Evolutionary conservation across 164 flowering plant genomes (phyloP).

Genomic region (Berberis vulgaris): DNA sequence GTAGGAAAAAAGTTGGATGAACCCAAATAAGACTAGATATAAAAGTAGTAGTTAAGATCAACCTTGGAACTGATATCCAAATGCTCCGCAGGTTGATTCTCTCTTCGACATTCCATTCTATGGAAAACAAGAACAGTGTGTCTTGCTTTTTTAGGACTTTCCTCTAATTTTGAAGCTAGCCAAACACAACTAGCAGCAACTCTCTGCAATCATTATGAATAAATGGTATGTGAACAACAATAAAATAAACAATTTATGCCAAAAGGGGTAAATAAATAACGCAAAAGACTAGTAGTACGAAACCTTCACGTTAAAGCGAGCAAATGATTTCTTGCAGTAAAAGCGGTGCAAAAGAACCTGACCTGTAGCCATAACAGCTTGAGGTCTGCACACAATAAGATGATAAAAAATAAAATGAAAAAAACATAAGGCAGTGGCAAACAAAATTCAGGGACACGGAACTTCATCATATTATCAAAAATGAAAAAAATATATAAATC

Average conservation of each 20-base stretch:
- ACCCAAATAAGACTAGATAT: too few relatives aligned
- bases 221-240: not conserved
- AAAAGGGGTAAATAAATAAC: not conserved
- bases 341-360: constrained; percentile 94
- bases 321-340: constrained; percentile 94
- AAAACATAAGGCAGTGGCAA: not conserved
- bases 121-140: constrained; percentile 84
- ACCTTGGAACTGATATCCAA: constrained; percentile 9
- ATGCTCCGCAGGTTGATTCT: constrained; percentile 61
- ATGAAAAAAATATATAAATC: constrained; percentile 13
- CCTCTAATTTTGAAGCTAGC: constrained; percentile 96
- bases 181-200: constrained; percentile 95
- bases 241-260: not conserved
- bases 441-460: not conserved
- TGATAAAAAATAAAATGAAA: constrained; percentile 12
- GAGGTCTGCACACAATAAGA: constrained; percentile 44
- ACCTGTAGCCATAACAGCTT: constrained; percentile 97
- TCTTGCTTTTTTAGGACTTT: constrained; percentile 81
- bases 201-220: constrained; percentile 36
- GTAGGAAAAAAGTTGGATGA: too few relatives aligned
- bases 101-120: constrained; percentile 93
- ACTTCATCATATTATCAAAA: not conserved
- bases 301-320: constrained; percentile 92
- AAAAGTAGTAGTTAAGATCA: too few relatives aligned
- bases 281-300: not conserved